Evolutionary conservation across 2,329 filamentous ascomycete genomes (phyloP), one percentile per base, ranked within the genome.

Genomic region (Cladorrhinum sp.): DNA sequence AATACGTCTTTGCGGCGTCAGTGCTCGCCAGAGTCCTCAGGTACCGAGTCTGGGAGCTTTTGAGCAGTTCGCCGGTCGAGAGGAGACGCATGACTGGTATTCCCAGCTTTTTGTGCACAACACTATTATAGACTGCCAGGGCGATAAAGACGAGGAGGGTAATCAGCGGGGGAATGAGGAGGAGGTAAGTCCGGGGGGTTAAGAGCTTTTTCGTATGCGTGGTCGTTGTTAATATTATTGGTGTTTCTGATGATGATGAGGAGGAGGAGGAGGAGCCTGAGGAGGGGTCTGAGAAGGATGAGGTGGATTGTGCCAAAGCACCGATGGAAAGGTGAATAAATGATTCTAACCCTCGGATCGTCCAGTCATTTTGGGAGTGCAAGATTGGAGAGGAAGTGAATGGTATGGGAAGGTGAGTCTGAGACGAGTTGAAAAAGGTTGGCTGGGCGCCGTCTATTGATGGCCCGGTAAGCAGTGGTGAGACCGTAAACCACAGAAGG

Each of bases 401-500:
- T 7, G 66, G 36, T 13, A 67, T n/a, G 16, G 67, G 55, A 1
- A 60, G 61, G 57, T 55, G 29, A 38, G 66, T 63, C 18, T 51
- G 6, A 49, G 61, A 57, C 1, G 60, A 65, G 61, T 68, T 67
- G 63, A 55, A 60, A 54, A 69, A 67, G 48, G 64, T 64, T 48
- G 67, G 66, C 23, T 69, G 67, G 2, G 59, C 60, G 29, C 66
- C 67, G 48, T 66, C 64, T 6, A 68, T 60, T 53, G 62, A 63
- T 55, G 50, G 13, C n/a, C 62, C 59, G 16, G 60, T 51, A 13
- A 69, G 32, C 20, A 67, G 50, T 2, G 67, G 66, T 9, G 67
- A 59, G 38, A 65, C 58, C 52, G 67, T 59, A 49, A 69, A 65
- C 67, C 67, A 69, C 45, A 68, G 64, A 22, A 68, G 63, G 25